Conservation (phyloP, 2,329 filamentous ascomycete species). For the Lachnellula subtilissima region DNA sequence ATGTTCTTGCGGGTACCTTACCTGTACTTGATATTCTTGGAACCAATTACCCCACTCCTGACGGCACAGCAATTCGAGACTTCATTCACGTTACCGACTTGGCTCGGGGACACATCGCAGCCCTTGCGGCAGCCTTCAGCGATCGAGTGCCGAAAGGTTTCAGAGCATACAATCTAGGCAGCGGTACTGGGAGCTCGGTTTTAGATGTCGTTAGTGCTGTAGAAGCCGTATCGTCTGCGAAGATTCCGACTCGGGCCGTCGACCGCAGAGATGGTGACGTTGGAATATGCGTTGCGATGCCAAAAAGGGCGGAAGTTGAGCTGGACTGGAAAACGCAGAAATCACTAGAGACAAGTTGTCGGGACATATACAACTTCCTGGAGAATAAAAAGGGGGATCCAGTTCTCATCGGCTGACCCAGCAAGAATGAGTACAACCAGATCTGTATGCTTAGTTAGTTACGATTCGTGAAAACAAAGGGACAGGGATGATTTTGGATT, state of each 20-base stretch:
- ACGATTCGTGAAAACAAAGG: neutral
- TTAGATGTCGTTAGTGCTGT: slow-evolving; percentile 37
- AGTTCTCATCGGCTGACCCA: neutral
- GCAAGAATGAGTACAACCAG: too few relatives aligned
- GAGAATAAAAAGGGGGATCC: neutral
- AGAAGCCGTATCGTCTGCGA: slow-evolving; percentile 32
- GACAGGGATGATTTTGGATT: too few relatives aligned
- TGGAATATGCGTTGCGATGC: slow-evolving; percentile 38
- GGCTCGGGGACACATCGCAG: slow-evolving; percentile 57
- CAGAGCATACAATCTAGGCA: slow-evolving; percentile 41
- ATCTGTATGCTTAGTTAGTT: neutral
- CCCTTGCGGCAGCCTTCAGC: slow-evolving; percentile 38
- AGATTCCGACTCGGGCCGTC: slow-evolving; percentile 33
- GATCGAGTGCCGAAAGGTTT: slow-evolving; percentile 34
- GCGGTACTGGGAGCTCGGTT: slow-evolving; percentile 40
- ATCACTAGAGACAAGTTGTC: slow-evolving; percentile 5
- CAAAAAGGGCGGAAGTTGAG: slow-evolving; percentile 34
- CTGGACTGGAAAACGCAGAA: slow-evolving; percentile 36
- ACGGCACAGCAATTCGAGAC: slow-evolving; percentile 60
- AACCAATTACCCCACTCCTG: slow-evolving; percentile 57
- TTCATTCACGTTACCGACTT: slow-evolving; percentile 63
- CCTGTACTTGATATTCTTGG: slow-evolving; percentile 54
- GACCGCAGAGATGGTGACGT: slow-evolving; percentile 38
- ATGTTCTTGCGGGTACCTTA: slow-evolving; percentile 51
- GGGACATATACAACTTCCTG: slow-evolving; percentile 14